phyloP scores from a whole-genome alignment of 768 basidiomycete species.

The Podaxis rugospora region DNA sequence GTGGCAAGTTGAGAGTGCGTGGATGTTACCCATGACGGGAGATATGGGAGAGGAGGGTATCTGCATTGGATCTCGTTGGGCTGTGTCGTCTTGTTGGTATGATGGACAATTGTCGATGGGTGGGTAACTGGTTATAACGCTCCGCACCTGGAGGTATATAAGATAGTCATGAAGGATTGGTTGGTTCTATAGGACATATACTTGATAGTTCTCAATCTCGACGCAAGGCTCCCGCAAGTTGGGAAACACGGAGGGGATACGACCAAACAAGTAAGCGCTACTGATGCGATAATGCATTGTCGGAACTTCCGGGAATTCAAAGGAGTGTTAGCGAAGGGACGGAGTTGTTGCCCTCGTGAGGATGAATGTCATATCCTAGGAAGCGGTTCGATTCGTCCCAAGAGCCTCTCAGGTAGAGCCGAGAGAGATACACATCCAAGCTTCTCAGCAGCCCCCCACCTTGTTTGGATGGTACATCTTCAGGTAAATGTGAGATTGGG shows the following conservation, averaged over 20 bases:
- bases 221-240: background rate
- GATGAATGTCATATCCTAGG: background rate
- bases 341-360: background rate
- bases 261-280: background rate
- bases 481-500: background rate
- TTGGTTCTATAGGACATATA: background rate
- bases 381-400: background rate
- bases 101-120: background rate
- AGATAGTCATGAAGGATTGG: background rate
- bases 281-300: background rate
- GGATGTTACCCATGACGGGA: background rate
- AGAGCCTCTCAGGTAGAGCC: background rate
- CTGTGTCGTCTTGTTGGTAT: background rate
- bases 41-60: background rate
- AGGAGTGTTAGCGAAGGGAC: background rate
- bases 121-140: background rate
- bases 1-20: background rate
- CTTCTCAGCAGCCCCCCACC: background rate
- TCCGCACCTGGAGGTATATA: background rate
- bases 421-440: background rate
- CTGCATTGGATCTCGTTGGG: background rate
- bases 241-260: background rate
- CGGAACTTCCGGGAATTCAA: background rate
- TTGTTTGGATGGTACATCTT: background rate
- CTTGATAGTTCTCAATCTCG: background rate